Evolutionary conservation across 371 early-diverging fungal species (phyloP), one percentile per base, ranked within the genome.

Genomic region (Capillidium heterosporum): DNA sequence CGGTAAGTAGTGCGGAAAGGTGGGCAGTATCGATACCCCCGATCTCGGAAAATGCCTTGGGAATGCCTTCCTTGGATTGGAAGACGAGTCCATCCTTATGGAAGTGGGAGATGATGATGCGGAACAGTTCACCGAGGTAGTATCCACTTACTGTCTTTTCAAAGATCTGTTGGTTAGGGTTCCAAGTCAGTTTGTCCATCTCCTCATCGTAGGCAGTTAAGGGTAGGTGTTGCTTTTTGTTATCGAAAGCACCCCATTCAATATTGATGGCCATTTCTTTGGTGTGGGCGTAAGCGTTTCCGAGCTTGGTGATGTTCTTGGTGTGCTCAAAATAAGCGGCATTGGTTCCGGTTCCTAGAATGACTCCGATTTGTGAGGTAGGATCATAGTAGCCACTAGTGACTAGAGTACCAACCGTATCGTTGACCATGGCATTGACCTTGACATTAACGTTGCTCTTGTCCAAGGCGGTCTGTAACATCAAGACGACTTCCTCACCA

Each of bases 71-170:
- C 41, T 64, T 58, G 43, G 85, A 81, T 26, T 67, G 57, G 59
- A 93, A 90, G 27, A 96, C 59, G 21, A 88, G 64, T 32, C 84
- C 81, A 61, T 73, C 74, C 59, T 81, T 78, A 41, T 84, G 76
- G 62, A 95, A 76, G 60, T 94, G 78, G 53, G 85, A 60, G 24
- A 87, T 54, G 35, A 85, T 78, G 56, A 81, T 80, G 41, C 95
- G 86, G 5, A 76, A 71, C 42, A 97, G 81, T 64, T 96, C 95
- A 55, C 95, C 97, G 13, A 96, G 72, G 65, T 94, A 96, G 81
- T 91, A 83, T 32, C 97, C 95, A 17, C 88, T 85, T 32, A 97
- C 84, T 78, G 91, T 78, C 71, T 97, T 95, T 70, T 95, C 95
- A 57, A 87, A 87, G 29, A 85, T 77, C 63, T 93, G 94, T 56